phyloP scores from a whole-genome alignment of 2,329 filamentous ascomycete species.

The Diplodia sapinea region DNA sequence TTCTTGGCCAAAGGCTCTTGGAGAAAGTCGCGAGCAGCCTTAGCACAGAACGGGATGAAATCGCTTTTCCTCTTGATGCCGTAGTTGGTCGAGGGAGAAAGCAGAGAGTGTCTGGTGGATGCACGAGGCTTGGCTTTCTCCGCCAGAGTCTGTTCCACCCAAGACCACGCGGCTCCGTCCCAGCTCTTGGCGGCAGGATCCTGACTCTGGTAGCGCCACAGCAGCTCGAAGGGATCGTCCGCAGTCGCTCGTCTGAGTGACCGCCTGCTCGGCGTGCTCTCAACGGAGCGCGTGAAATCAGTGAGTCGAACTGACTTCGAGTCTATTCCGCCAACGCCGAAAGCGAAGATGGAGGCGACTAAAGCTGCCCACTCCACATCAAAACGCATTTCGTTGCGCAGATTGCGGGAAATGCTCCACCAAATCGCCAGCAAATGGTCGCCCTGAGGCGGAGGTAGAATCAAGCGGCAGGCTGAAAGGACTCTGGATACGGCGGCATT shows the following conservation, averaged over 20 bases:
- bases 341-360: conserved; percentile 48
- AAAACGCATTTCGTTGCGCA: conserved; percentile 34
- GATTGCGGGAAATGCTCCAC: conserved; percentile 45
- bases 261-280: conserved; percentile 20
- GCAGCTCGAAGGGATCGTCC: conserved; percentile 33
- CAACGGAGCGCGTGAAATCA: conserved; percentile 24
- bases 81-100: conserved; percentile 30
- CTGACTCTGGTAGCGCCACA: conserved; percentile 43
- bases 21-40: conserved; percentile 44
- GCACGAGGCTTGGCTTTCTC: conserved; percentile 32
- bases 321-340: conserved; percentile 46
- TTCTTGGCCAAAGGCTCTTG: conserved; percentile 45
- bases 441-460: conserved; percentile 45
- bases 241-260: background rate
- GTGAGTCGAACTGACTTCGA: conserved; percentile 38
- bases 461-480: conserved; percentile 42
- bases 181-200: conserved; percentile 41
- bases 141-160: conserved; percentile 39
- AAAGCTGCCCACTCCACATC: conserved; percentile 49
- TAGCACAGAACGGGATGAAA: conserved; percentile 40
- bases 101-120: conserved; percentile 26
- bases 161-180: conserved; percentile 44
- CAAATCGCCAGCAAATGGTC: conserved; percentile 48
- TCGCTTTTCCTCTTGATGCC: conserved; percentile 39
- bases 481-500: conserved; percentile 40